These are phyloP conservation scores for Rosa hybrid DNA, from an alignment of 331 rosid species.

Conservation along the genomic window DNA sequence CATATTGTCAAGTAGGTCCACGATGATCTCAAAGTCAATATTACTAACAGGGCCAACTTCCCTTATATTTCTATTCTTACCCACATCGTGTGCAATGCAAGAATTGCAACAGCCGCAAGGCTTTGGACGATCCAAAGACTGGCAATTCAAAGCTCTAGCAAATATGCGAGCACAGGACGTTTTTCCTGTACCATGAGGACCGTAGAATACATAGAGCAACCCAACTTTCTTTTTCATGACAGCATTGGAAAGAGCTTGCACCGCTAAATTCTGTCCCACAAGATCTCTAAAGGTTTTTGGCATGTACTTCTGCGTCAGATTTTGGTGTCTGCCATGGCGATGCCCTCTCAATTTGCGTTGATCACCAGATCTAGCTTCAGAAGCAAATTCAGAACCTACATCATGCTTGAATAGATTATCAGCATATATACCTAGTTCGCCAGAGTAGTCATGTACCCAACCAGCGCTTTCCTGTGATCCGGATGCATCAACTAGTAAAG, in stretches of 20 bases:
- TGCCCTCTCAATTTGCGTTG: constrained; percentile 62
- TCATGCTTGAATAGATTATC: constrained; percentile 78
- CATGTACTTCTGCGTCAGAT: constrained; percentile 82
- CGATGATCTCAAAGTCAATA: constrained; percentile 76
- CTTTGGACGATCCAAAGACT: constrained; percentile 67
- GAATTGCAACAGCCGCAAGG: constrained; percentile 94
- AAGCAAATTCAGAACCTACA: constrained; percentile 84
- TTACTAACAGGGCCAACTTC: constrained; percentile 90
- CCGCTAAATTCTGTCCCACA: constrained; percentile 92
- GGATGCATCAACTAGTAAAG: constrained; percentile 78
- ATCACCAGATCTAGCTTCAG: constrained; percentile 77
- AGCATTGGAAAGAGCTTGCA: constrained; percentile 96
- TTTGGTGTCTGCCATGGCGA: constrained; percentile 66
- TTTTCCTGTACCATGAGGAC: constrained; percentile 98
- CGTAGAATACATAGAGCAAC: constrained; percentile 85
- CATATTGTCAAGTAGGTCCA: constrained; percentile 75
- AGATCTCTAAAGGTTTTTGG: constrained; percentile 90
- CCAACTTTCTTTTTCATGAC: constrained; percentile 81
- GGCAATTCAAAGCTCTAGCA: constrained; percentile 94
- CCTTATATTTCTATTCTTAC: constrained; percentile 72
- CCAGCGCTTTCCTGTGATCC: constrained; percentile 79
- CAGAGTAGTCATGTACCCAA: constrained; percentile 81
- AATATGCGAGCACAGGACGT: constrained; percentile 93
- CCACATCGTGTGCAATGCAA: constrained; percentile 75
- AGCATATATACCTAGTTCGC: constrained; percentile 90